A percentile compares a stretch with the other conserved stretches of the same genome.
These are phyloP conservation scores for Solanum paucissectum DNA, from an alignment of 257 asterid species.

Conservation along the genomic window DNA sequence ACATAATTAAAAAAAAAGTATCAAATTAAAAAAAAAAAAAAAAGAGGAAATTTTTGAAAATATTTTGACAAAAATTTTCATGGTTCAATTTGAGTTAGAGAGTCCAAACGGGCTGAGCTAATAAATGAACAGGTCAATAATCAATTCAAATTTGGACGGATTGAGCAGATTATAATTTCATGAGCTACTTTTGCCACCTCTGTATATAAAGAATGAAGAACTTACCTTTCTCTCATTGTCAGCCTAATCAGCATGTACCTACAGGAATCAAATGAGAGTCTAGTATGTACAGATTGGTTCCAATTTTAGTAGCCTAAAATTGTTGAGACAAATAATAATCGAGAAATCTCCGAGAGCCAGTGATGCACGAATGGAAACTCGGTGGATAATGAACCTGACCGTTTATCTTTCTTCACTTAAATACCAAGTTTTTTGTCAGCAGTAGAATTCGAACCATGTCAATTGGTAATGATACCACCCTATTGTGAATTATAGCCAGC, in stretches of 20 bases:
- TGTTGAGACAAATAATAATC: background rate
- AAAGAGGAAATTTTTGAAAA: no score
- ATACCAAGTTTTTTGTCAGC: background rate
- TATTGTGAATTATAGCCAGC: slow-evolving; percentile 31
- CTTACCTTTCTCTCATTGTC: background rate
- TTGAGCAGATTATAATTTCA: background rate
- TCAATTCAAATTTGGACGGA: background rate
- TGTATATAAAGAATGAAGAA: background rate
- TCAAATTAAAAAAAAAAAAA: no score
- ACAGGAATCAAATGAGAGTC: background rate
- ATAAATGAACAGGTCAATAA: background rate
- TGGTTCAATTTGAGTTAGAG: background rate
- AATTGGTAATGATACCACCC: background rate
- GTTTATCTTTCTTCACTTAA: background rate
- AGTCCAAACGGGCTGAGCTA: background rate
- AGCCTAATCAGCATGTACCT: background rate
- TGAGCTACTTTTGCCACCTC: background rate
- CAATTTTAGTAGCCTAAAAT: background rate
- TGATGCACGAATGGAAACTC: background rate
- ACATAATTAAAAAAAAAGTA: no score
- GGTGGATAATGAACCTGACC: background rate
- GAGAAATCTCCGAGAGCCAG: background rate
- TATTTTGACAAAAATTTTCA: background rate
- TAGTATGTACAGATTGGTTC: background rate
- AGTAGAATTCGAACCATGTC: background rate